These are phyloP conservation scores for Termitomyces heimii DNA, from an alignment of 768 basidiomycete genomes.

Conservation along the genomic window DNA sequence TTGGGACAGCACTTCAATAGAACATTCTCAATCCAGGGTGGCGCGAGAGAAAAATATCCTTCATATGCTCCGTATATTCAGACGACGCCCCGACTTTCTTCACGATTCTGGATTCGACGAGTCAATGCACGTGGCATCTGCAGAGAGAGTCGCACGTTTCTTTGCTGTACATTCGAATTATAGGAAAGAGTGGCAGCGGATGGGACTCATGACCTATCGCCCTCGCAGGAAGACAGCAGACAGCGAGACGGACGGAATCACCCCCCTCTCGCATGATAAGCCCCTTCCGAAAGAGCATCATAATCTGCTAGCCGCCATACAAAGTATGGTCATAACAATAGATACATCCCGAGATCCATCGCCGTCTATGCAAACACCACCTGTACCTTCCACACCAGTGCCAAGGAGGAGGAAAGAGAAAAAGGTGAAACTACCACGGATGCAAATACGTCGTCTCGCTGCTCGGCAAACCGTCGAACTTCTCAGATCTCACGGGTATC, in stretches of 20 bases:
- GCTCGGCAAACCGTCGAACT: slow-evolving; percentile 7
- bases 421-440: neutral
- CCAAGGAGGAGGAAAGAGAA: neutral
- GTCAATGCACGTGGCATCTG: slow-evolving; percentile 3
- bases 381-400: neutral
- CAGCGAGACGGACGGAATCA: neutral
- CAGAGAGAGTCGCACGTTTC: slow-evolving; percentile 2
- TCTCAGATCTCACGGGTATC: slow-evolving; percentile 6
- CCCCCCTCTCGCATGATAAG: neutral
- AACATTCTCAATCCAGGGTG: neutral
- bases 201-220: slow-evolving; percentile 6
- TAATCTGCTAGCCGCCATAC: neutral
- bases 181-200: slow-evolving; percentile 10
- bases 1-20: slow-evolving; percentile 4
- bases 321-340: neutral
- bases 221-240: neutral
- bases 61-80: slow-evolving; percentile 6
- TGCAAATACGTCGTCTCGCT: slow-evolving; percentile 13
- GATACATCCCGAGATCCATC: neutral
- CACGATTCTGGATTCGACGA: slow-evolving; percentile 7
- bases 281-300: neutral
- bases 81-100: neutral
- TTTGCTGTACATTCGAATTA: slow-evolving; percentile 1
- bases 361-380: neutral
- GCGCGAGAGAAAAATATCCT: neutral